phyloP scores from a whole-genome alignment of 192 early-diverging fungal species.

The Umbelopsis sp. region DNA sequence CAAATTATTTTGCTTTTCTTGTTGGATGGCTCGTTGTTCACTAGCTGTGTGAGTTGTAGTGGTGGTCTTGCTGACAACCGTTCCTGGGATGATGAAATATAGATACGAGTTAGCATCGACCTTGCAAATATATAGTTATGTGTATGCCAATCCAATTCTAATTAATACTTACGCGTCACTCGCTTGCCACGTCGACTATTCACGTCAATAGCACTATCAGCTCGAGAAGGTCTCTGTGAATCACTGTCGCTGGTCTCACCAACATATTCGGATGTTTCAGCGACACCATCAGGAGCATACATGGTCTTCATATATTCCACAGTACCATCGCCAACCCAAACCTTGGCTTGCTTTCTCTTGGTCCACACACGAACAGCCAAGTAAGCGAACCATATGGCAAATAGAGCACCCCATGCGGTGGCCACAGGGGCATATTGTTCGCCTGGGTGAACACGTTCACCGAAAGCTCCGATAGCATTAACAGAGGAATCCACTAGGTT shows the following conservation, averaged over 20 bases:
- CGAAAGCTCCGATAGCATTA: slow-evolving; percentile 1
- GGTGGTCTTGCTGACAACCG: slow-evolving; percentile 7
- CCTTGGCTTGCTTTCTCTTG: slow-evolving; percentile 31
- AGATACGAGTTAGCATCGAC: not conserved
- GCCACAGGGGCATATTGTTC: slow-evolving; percentile 38
- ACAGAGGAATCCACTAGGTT: not conserved
- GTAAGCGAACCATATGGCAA: slow-evolving; percentile 38
- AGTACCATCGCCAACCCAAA: slow-evolving; percentile 42
- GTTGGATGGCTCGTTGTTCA: slow-evolving; percentile 2
- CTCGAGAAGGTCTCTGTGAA: slow-evolving; percentile 23
- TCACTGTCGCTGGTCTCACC: slow-evolving; percentile 27
- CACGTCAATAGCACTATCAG: slow-evolving; percentile 35
- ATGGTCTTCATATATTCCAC: slow-evolving; percentile 13
- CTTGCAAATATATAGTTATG: too few species aligned
- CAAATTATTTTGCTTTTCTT: slow-evolving; percentile 22
- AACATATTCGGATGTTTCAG: not conserved
- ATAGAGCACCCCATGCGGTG: slow-evolving; percentile 39
- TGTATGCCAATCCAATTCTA: too few species aligned
- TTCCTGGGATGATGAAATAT: not conserved
- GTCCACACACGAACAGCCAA: slow-evolving; percentile 41
- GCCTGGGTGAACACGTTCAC: slow-evolving; percentile 13
- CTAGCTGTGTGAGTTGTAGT: not conserved
- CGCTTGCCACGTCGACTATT: slow-evolving; percentile 15
- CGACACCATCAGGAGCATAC: not conserved
- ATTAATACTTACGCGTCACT: not conserved